Evolutionary conservation across 345 rosid genomes (phyloP), one percentile per base, ranked within the genome.

Genomic region (Brassica incana): DNA sequence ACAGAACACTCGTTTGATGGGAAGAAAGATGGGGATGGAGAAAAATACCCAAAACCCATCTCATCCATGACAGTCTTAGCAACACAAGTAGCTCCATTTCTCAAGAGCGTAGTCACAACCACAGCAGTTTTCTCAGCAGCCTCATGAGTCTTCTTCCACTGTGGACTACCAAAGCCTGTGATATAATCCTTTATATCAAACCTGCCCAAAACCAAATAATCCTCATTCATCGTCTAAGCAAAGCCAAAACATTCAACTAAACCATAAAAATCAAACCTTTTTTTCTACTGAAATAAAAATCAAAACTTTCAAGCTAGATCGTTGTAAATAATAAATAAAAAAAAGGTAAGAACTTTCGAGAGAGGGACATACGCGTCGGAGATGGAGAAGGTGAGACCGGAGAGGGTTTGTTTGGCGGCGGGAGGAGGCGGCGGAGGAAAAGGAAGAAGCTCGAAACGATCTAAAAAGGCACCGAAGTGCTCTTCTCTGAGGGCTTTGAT

Each of bases 371-470:
- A 94, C 97, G 85, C 75, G 92, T 95, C 99, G 68, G 87, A 78
- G 61, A 95, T 77, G 74, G 99, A 90, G 76, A 95, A 92, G n/a
- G 90, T 86, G 40, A 92, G 89, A 45, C 82, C 90, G 9, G 92
- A 82, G 18, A 95, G 92, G 3, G 89, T 78, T 82, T 85, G 97
- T 58, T 67, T 85, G 23, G 96, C 91, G 25, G 97, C 92, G 6
- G 99, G 97, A 23, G 99, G 97, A 71, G 97, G 94, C 35, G 91
- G 94, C 73, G 89, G 97, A 77, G 97, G 90, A 38, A 84, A 88
- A 33, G 97, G 94, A 75, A 87, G 82, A 15, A 92, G 86, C 81
- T 89, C 88, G 68, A 95, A 86, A 70, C 89, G 88, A 78, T 90
- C 82, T 20, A 95, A 38, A 65, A 95, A 92, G 69, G 97, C 97